Base-by-base conservation (phyloP, 2,329 filamentous ascomycete genomes). In the Pseudodiploospora longispora region DNA sequence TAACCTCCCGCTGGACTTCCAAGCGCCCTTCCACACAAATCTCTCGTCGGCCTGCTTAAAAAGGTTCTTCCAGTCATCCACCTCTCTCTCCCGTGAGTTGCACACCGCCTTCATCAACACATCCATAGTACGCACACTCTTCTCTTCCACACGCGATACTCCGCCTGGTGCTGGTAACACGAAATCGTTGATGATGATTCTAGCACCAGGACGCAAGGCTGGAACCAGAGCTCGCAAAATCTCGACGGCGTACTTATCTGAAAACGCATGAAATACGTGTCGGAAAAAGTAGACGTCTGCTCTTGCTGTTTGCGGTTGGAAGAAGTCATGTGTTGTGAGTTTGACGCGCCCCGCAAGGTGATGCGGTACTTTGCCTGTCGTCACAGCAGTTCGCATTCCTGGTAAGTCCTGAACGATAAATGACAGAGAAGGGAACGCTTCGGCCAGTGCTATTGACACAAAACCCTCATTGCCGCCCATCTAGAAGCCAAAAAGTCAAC, bases 211-310 rank as follows among this genome's bases (percentile, higher is more conserved):
- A 54, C 74, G 69, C 44, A 78, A 56, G 32, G 71, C 67, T 1
- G 74, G 72, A 1, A 74, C 59, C 6, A 78, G 59, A 7, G 66
- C 66, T 42, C 62, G 59, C 29, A 71, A 57, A 34, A 76, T 70
- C 28, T 61, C 57, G 30, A 68, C 52, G 2, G 64, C 63, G 42
- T 72, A 67, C 19, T 65, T 64, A 38, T 76, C 73, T 0, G 73
- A 68, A 59, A 74, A 76, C 59, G 78, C 74, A 57, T 80, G 75
- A 29, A 80, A 60, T 46, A 80, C 74, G 61, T 69, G 69, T 36
- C 72, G 70, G 56, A 78, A 68, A 43, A 76, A 61, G 59, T 78
- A 80, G 30, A 76, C 59, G 49, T 74, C 72, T 1, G 72, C 75
- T 1, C 57, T 65, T 6, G 72, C 62, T 0, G 68, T 64, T 55